These are phyloP conservation scores for Kodamaea sagamina DNA, from an alignment of 805 yeast genomes.

Conservation along the genomic window DNA sequence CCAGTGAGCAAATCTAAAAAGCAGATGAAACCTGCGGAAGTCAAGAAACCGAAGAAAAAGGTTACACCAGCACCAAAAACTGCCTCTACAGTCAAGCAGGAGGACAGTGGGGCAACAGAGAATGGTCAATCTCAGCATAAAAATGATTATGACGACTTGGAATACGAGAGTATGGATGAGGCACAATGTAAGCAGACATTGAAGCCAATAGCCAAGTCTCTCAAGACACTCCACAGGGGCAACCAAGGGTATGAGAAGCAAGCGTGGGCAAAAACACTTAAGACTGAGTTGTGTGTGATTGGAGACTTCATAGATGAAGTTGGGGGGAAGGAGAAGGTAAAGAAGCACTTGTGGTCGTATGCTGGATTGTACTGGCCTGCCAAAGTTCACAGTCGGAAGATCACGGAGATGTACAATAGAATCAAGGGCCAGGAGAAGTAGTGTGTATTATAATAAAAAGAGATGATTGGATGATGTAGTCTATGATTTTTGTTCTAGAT, in stretches of 20 bases:
- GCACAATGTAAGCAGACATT: constrained; percentile 59
- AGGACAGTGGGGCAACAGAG: constrained; percentile 15
- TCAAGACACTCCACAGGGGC: constrained; percentile 69
- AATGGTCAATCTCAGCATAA: constrained; percentile 16
- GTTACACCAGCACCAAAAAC: constrained; percentile 1
- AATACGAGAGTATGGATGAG: constrained; percentile 81
- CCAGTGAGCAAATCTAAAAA: constrained; percentile 19
- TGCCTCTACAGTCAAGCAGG: constrained; percentile 17
- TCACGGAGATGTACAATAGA: constrained; percentile 74
- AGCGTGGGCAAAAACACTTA: constrained; percentile 74
- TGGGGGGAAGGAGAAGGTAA: constrained; percentile 40
- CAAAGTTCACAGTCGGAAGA: constrained; percentile 70
- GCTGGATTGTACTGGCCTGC: constrained; percentile 88
- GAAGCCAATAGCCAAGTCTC: constrained; percentile 67
- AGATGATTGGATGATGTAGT: too few species aligned
- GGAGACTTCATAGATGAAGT: constrained; percentile 66
- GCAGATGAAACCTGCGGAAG: constrained; percentile 10
- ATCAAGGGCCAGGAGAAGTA: constrained; percentile 31
- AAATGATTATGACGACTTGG: constrained; percentile 39
- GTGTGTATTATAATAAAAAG: constrained; percentile 3
- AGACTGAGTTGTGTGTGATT: constrained; percentile 65
- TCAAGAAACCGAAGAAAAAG: constrained; percentile 16
- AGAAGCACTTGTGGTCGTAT: constrained; percentile 79
- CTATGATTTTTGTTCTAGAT: too few species aligned
- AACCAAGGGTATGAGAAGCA: constrained; percentile 69